These are phyloP conservation scores for Phylloporus sp. DNA, from an alignment of 768 basidiomycete species.

Conservation along the genomic window DNA sequence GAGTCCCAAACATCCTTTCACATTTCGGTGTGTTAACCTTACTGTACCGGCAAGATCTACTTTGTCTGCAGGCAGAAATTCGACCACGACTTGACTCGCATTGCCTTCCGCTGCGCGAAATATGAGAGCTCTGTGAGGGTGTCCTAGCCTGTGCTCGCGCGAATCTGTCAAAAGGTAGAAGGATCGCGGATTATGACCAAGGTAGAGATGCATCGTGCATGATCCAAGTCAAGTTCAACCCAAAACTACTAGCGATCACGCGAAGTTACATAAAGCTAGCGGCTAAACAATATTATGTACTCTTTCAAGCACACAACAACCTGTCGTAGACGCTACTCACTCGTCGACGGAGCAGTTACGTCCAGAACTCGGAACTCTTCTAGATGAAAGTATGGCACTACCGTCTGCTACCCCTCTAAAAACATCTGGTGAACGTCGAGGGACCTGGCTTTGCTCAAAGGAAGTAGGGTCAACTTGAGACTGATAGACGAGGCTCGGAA, in stretches of 20 bases:
- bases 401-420: constrained; percentile 9
- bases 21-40: constrained; percentile 62
- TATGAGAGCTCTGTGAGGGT: constrained; percentile 59
- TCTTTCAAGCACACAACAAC: neutral
- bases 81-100: constrained; percentile 71
- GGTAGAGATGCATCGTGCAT: constrained; percentile 68
- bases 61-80: constrained; percentile 71
- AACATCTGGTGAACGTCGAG: constrained; percentile 30
- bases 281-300: too few relatives aligned
- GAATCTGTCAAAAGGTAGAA: constrained; percentile 69
- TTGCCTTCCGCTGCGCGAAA: constrained; percentile 58
- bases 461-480: constrained; percentile 29
- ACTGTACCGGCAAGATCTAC: constrained; percentile 63
- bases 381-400: constrained; percentile 19
- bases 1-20: constrained; percentile 82
- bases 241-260: constrained; percentile 1
- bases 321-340: neutral
- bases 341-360: constrained; percentile 9
- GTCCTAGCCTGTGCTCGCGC: constrained; percentile 58
- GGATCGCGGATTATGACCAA: constrained; percentile 61
- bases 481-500: constrained; percentile 22
- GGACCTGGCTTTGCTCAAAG: constrained; percentile 36
- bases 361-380: constrained; percentile 12
- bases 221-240: neutral
- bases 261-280: neutral